Conservation (phyloP, 2,329 filamentous ascomycete species). For the Apiospora malaysiana region DNA sequence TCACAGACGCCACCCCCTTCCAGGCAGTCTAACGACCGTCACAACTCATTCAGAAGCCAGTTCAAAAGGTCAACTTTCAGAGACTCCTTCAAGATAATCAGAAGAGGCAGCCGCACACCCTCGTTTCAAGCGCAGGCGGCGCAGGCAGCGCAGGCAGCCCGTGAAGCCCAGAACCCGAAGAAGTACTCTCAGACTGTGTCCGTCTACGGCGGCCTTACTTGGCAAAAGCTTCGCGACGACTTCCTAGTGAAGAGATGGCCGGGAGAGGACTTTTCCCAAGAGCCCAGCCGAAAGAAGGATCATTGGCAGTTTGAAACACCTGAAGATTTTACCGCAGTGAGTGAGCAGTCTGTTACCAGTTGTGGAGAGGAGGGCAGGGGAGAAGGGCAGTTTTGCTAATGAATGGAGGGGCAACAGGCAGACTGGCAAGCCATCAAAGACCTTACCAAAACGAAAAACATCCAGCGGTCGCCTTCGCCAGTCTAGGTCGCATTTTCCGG, state of each 20-base stretch:
- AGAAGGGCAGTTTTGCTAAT: background rate
- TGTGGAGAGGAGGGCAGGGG: background rate
- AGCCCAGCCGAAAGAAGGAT: background rate
- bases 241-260: background rate
- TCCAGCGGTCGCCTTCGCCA: background rate
- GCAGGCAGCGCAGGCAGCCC: background rate
- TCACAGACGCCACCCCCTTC: background rate
- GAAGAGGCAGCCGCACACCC: background rate
- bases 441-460: background rate
- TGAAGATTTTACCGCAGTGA: background rate
- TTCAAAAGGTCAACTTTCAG: background rate
- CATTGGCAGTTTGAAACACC: background rate
- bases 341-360: background rate
- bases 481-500: background rate
- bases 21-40: background rate
- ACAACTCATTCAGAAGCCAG: background rate
- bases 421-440: background rate
- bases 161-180: background rate
- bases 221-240: background rate
- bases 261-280: background rate
- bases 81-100: background rate
- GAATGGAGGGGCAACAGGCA: background rate
- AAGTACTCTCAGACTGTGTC: background rate
- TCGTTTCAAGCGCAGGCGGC: background rate
- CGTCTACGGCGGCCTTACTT: background rate